Evolutionary conservation across 2,329 filamentous ascomycete genomes (phyloP).

Genomic region (Pseudonectria buxi): DNA sequence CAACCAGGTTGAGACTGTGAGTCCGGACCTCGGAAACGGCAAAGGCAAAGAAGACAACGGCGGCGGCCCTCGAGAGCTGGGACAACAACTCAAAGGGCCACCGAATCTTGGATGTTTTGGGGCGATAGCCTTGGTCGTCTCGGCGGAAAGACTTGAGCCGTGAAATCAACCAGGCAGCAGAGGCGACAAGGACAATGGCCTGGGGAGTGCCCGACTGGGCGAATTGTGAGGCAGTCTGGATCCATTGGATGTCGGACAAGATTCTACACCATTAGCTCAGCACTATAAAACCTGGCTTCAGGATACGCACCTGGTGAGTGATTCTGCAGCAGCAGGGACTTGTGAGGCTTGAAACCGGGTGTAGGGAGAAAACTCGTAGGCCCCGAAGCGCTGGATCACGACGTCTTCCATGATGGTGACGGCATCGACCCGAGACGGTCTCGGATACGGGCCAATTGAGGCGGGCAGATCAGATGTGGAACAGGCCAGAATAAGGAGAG

Average conservation of each 20-base stretch:
- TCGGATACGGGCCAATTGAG: background rate
- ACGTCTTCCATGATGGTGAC: conserved; percentile 23
- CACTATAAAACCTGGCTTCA: conserved; percentile 3
- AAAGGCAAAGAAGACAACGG: conserved; percentile 33
- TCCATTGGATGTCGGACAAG: conserved; percentile 29
- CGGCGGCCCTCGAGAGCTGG: conserved; percentile 33
- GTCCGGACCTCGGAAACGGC: conserved; percentile 27
- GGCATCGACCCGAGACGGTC: conserved; percentile 7
- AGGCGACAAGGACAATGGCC: conserved; percentile 29
- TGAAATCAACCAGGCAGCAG: conserved; percentile 28
- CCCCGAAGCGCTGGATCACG: conserved; percentile 25
- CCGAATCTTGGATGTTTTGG: conserved; percentile 32
- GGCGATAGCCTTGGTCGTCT: conserved; percentile 16
- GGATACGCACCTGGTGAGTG: conserved; percentile 5
- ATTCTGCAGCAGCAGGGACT: conserved; percentile 3
- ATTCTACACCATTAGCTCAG: conserved; percentile 7
- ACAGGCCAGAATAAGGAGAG: background rate
- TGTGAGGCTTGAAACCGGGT: conserved; percentile 11
- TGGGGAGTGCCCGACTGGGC: conserved; percentile 37
- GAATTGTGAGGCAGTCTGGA: conserved; percentile 30
- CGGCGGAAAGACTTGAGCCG: conserved; percentile 28
- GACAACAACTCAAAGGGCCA: conserved; percentile 37
- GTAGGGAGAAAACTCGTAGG: conserved; percentile 25
- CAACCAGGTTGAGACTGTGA: conserved; percentile 31
- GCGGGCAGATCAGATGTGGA: background rate